Conservation (phyloP, 2,329 filamentous ascomycete species). For the Ophiostoma piceae region DNA sequence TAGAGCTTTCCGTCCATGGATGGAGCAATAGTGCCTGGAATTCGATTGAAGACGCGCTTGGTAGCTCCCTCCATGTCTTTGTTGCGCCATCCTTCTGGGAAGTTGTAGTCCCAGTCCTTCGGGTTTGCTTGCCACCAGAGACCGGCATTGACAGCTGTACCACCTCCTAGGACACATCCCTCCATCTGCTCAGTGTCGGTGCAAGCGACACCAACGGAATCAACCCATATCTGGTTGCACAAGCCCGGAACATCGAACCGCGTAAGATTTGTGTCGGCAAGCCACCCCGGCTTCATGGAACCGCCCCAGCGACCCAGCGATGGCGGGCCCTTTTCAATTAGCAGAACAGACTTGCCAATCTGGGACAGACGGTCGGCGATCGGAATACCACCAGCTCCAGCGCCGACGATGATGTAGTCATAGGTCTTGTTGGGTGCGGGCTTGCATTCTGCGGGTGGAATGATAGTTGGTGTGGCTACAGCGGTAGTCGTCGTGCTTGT, state of each 20-base stretch:
- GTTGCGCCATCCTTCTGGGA: neutral
- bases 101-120: slow-evolving; percentile 4
- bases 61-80: neutral
- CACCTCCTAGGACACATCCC: neutral
- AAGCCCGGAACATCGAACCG: neutral
- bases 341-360: slow-evolving; percentile 4
- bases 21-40: neutral
- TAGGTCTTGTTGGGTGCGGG: neutral
- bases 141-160: neutral
- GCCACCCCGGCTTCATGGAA: neutral
- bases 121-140: neutral
- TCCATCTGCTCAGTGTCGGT: neutral
- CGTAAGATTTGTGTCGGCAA: neutral
- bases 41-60: neutral
- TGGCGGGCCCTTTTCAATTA: neutral
- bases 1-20: neutral
- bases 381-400: neutral
- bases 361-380: neutral
- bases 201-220: neutral
- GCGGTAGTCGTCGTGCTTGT: neutral
- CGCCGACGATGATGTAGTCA: neutral
- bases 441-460: neutral
- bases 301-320: neutral
- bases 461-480: neutral
- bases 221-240: neutral